phyloP scores from a whole-genome alignment of 2,329 filamentous ascomycete genomes.

The Huntiella abstrusa region DNA sequence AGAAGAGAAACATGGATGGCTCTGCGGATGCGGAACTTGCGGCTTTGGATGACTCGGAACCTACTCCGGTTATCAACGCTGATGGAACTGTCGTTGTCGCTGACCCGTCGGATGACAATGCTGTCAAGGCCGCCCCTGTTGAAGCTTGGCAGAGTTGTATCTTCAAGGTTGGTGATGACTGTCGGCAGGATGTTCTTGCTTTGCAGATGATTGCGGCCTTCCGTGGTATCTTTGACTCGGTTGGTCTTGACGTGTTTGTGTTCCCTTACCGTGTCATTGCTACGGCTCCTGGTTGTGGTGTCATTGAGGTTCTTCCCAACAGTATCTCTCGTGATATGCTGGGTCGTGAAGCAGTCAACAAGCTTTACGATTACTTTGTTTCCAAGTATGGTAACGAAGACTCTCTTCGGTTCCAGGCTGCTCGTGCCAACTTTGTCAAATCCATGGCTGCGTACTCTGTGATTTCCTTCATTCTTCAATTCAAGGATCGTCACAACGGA shows the following conservation, averaged over 20 bases:
- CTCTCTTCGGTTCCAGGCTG: slow-evolving; percentile 83
- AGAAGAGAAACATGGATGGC: slow-evolving; percentile 39
- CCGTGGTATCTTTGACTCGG: slow-evolving; percentile 85
- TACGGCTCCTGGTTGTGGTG: slow-evolving; percentile 88
- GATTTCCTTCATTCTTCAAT: slow-evolving; percentile 89
- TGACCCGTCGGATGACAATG: slow-evolving; percentile 12
- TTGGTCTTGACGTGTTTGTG: slow-evolving; percentile 90
- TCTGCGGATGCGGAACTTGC: slow-evolving; percentile 5
- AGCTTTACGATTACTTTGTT: slow-evolving; percentile 94
- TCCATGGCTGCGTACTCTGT: slow-evolving; percentile 97
- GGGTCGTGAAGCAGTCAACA: slow-evolving; percentile 91
- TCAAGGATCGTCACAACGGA: slow-evolving; percentile 98
- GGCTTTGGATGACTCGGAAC: slow-evolving; percentile 30
- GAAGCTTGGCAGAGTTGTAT: slow-evolving; percentile 99
- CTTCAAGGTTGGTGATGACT: slow-evolving; percentile 99
- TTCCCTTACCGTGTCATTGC: slow-evolving; percentile 95
- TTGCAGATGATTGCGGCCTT: slow-evolving; percentile 97
- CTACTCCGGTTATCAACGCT: background rate
- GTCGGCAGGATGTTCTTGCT: slow-evolving; percentile 87
- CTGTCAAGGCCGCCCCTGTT: slow-evolving; percentile 24
- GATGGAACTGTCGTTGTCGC: slow-evolving; percentile 2
- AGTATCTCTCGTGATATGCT: slow-evolving; percentile 98
- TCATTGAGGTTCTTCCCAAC: slow-evolving; percentile 95
- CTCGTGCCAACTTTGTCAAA: slow-evolving; percentile 94
- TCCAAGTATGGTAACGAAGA: slow-evolving; percentile 96